phyloP scores from a whole-genome alignment of 371 early-diverging fungal species.

The Blastocladiella emersonii region DNA sequence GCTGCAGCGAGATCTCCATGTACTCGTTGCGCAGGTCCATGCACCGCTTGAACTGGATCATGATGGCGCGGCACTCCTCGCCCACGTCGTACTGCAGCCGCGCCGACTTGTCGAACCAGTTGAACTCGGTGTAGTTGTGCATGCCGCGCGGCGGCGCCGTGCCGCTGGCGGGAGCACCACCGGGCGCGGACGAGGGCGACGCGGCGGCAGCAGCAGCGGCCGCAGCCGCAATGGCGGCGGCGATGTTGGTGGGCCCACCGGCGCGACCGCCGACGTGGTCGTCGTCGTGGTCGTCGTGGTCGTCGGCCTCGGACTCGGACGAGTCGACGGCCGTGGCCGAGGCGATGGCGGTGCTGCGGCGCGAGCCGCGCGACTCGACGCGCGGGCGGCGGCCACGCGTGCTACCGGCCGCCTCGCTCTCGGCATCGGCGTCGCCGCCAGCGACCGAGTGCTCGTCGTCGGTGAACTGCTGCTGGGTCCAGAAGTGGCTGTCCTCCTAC shows the following conservation, averaged over 20 bases:
- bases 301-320: background rate
- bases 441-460: background rate
- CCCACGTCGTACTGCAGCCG: slow-evolving; percentile 16
- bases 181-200: no score
- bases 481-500: background rate
- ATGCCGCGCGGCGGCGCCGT: background rate
- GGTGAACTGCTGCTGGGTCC: background rate
- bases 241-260: background rate
- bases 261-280: background rate
- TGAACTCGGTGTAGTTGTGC: slow-evolving; percentile 2
- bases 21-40: slow-evolving; percentile 73
- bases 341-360: background rate
- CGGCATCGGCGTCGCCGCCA: background rate
- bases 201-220: background rate
- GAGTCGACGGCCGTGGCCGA: background rate
- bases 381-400: no score
- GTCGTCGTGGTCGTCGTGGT: background rate
- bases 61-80: slow-evolving; percentile 25
- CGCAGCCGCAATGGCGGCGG: background rate
- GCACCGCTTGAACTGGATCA: slow-evolving; percentile 44
- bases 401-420: no score
- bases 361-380: background rate
- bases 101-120: slow-evolving; percentile 5
- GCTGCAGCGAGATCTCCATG: slow-evolving; percentile 62
- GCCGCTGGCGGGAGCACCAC: background rate